phyloP scores from a whole-genome alignment of 2,329 filamentous ascomycete genomes.

The Ophiostoma sp. region DNA sequence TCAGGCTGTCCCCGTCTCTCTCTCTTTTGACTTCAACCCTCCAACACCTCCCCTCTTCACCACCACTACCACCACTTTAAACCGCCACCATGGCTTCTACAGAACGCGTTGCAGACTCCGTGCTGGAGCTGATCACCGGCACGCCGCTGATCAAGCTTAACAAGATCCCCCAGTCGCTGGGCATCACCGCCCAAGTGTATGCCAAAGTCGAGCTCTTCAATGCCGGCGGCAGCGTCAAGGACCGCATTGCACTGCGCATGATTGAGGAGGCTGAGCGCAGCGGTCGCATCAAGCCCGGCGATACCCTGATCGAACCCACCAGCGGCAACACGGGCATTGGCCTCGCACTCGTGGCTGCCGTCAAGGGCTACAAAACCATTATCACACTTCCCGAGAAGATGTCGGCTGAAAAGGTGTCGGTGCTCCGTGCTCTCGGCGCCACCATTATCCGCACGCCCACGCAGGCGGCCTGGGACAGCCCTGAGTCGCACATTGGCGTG shows the following conservation, averaged over 20 bases:
- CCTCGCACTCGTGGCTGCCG: conserved; percentile 83
- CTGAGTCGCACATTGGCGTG: conserved; percentile 95
- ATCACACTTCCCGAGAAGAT: conserved; percentile 99
- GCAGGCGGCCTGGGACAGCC: conserved; percentile 87
- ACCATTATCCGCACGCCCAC: conserved; percentile 98
- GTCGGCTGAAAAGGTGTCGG: conserved; percentile 92
- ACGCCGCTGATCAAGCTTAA: conserved; percentile 94
- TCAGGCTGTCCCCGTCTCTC: not conserved
- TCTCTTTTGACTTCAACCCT: not conserved
- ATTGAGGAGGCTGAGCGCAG: conserved; percentile 88
- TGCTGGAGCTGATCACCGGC: conserved; percentile 76
- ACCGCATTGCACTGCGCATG: conserved; percentile 94
- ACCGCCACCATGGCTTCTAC: conserved; percentile 20
- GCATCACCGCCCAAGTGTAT: conserved; percentile 83
- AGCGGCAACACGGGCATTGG: conserved; percentile 98
- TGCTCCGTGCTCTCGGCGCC: conserved; percentile 85
- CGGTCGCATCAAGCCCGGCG: conserved; percentile 91
- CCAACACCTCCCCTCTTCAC: not conserved
- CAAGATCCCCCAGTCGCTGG: conserved; percentile 83
- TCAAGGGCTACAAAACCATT: conserved; percentile 98
- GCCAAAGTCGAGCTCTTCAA: conserved; percentile 93
- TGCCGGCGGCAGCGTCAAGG: conserved; percentile 88
- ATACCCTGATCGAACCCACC: conserved; percentile 95
- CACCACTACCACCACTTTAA: not conserved
- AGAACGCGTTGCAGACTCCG: conserved; percentile 20